Evolutionary conservation across 257 asterid genomes (phyloP), one percentile per base, ranked within the genome.

Genomic region (Dorcoceras hygrometricum): DNA sequence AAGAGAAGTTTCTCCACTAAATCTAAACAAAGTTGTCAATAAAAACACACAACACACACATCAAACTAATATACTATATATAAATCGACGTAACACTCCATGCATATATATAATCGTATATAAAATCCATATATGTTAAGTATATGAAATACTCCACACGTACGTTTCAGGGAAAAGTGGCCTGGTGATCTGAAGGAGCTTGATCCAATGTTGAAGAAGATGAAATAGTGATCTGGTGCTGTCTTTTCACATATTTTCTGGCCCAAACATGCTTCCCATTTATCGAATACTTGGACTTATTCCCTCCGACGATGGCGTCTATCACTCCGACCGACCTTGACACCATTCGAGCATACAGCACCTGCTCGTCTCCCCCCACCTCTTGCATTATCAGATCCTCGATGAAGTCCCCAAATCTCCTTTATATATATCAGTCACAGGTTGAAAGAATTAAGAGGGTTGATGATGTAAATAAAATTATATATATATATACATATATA

Each of bases 241-340:
- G 60, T 31, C 28, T 12, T 61, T 83, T 88, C 23, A 83, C 80
- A 31, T 80, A 87, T 28, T 84, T 89, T 55, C 96, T 68, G 0
- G 95, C 95, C 86, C 95, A 87, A 0, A 89, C 96, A 63, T 91
- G 95, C 73, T 91, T 91, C 5, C 95, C 94, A n/a, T 84, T 83
- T 19, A 91, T 91, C 27, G 78, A 64, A 62, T 80, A 91, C 73
- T 87, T 89, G 0, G 92, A 87, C 66, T 70, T 87, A 65, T 78
- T 81, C 5, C 84, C 86, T 18, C 73, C 75, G 0, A 78, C 82
- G 16, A 89, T 80, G 8, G 55, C 54, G 5, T 77, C 78, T 0
- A 91, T 75, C 23, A 63, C 77, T 16, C 68, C 68, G 5, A 54
- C 8, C 2, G 86, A 60, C 2, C 76, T 63, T 20, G 78, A 80